phyloP scores from a whole-genome alignment of 805 yeast genomes.

The Kazachstania martiniae region DNA sequence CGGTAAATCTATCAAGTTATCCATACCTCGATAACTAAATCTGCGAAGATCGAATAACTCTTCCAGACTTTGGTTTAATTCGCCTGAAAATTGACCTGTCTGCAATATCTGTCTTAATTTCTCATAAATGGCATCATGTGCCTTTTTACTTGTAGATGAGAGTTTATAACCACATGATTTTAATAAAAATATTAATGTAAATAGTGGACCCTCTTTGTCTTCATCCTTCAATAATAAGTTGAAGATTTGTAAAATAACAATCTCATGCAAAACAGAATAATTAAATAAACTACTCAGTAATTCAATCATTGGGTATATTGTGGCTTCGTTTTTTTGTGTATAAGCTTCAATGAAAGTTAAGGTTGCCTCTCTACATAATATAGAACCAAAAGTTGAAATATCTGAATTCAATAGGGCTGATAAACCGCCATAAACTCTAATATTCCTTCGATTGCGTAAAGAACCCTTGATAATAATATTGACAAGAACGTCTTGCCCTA shows the following conservation, averaged over 20 bases:
- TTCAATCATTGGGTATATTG: too few species aligned
- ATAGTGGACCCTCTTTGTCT: conserved; percentile 43
- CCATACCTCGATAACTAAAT: too few species aligned
- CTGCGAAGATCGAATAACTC: conserved; percentile 41
- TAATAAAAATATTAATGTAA: conserved; percentile 41
- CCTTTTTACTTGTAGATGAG: conserved; percentile 31
- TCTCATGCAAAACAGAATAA: conserved; percentile 48
- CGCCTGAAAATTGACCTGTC: conserved; percentile 36
- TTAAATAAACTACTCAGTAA: conserved; percentile 34
- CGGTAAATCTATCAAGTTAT: too few species aligned
- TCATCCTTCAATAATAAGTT: conserved; percentile 37
- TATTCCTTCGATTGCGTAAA: too few species aligned
- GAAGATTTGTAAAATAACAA: conserved; percentile 42
- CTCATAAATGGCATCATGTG: conserved; percentile 44
- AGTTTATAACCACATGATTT: conserved; percentile 43
- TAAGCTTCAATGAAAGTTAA: conserved; percentile 48
- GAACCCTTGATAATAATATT: neutral
- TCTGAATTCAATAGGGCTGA: conserved; percentile 14
- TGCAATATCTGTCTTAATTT: conserved; percentile 50
- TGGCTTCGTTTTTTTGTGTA: too few species aligned
- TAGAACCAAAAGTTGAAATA: conserved; percentile 57
- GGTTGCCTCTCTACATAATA: conserved; percentile 42
- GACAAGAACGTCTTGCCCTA: conserved; percentile 48
- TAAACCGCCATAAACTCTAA: neutral
- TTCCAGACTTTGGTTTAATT: conserved; percentile 39